phyloP scores from a whole-genome alignment of 73 alveolate genomes.

The Breviolum minutum region DNA sequence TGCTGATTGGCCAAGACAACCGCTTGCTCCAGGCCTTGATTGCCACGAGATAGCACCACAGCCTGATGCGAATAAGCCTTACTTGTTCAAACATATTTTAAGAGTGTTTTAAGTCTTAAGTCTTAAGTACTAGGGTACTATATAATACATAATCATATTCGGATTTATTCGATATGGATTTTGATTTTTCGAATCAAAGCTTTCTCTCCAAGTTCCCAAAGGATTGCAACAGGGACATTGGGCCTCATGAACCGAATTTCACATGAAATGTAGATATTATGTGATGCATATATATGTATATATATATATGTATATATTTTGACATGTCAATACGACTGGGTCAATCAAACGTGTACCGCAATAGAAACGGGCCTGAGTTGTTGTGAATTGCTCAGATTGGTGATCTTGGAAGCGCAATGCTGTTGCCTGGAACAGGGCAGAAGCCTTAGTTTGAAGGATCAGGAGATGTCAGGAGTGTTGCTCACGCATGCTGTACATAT shows the following conservation, averaged over 20 bases:
- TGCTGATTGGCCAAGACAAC: conserved; percentile 65
- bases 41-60: too few relatives aligned
- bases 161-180: too few relatives aligned
- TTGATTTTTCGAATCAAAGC: too few relatives aligned
- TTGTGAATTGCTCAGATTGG: conserved; percentile 24
- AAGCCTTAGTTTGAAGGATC: too few relatives aligned
- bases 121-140: not conserved
- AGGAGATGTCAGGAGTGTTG: not conserved
- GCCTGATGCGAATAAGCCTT: not conserved
- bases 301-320: too few relatives aligned
- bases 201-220: too few relatives aligned
- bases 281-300: too few relatives aligned
- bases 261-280: too few relatives aligned
- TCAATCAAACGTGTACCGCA: not conserved
- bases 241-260: too few relatives aligned
- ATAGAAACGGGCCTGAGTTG: not conserved
- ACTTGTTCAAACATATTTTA: not conserved
- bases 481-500: not conserved
- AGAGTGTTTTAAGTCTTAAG: not conserved
- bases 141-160: too few relatives aligned
- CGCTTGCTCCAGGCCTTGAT: conserved; percentile 57
- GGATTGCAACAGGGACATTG: too few relatives aligned
- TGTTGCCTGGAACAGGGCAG: conserved; percentile 82
- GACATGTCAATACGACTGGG: not conserved
- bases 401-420: conserved; percentile 93